Evolutionary conservation across 2,329 filamentous ascomycete genomes (phyloP), one percentile per base, ranked within the genome.

Genomic region (Pseudogymnoascus sp.): DNA sequence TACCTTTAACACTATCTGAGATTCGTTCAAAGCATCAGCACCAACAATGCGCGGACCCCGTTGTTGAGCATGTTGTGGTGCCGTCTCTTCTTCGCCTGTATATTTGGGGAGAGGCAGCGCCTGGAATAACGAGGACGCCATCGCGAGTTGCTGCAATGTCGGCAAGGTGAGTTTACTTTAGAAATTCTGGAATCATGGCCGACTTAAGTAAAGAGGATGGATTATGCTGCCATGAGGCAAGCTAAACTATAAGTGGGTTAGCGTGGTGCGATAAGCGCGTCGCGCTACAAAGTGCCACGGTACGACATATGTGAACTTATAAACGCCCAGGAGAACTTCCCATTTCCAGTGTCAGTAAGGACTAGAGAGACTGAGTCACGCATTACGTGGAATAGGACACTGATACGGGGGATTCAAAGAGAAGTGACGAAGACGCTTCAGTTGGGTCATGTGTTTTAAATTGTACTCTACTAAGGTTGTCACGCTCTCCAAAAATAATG

Each of bases 31-130:
- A 70, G 93, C 85, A 69, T 84, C 86, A 59, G 88, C 84, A 69
- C 86, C 88, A 62, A 97, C 81, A 66, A 97, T 88, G 73, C 92
- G 85, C 39, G 91, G 89, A 64, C 92, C 91, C 73, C 86, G 86
- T 68, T 90, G 86, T 71, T 89, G 86, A 54, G 87, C 81, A 71
- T 88, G 84, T 31, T 80, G 76, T 24, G 87, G 87, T 35, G 88
- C 77, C 70, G 95, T 89, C 73, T 97, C 92, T 72, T 95, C 87
- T 72, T 96, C 90, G 68, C 90, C 92, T 4, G 87, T 90, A 72
- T 97, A 96, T 76, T 90, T 93, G 13, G 93, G 92, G 73, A 92
- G 92, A 3, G 93, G 93, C 44, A 97, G 81, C 62, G 89, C 86
- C 71, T 86, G 85, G 65, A 90, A 85, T 44, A 97, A 82, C 62